Evolutionary conservation across 495 filamentous ascomycete species (phyloP).

Genomic region (Lophiostoma macrostomum): DNA sequence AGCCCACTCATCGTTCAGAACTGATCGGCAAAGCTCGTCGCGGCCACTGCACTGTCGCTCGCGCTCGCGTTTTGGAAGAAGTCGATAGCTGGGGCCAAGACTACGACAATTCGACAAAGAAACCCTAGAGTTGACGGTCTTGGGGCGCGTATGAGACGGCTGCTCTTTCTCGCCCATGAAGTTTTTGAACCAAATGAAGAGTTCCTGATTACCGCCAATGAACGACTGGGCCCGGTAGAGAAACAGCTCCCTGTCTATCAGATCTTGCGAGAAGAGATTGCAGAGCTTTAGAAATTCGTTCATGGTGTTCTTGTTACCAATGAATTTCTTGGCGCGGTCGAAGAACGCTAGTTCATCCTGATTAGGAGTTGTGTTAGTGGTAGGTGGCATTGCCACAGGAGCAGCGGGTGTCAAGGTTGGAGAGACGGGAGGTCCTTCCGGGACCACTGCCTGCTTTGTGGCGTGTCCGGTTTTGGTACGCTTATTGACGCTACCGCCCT

Average conservation of each 20-base stretch:
- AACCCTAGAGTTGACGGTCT: conserved; percentile 68
- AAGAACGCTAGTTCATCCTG: conserved; percentile 88
- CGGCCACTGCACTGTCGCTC: conserved; percentile 86
- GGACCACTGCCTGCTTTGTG: conserved; percentile 57
- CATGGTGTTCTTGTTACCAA: conserved; percentile 84
- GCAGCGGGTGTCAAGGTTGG: conserved; percentile 83
- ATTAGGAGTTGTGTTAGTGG: conserved; percentile 57
- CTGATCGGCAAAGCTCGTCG: conserved; percentile 84
- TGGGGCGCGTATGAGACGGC: conserved; percentile 72
- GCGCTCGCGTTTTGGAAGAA: conserved; percentile 84
- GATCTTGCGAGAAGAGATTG: conserved; percentile 86
- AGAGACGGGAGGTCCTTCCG: conserved; percentile 70
- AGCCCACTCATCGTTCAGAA: conserved; percentile 97
- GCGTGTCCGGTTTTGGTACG: conserved; percentile 61
- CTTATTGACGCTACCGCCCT: conserved; percentile 52
- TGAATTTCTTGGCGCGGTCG: conserved; percentile 92
- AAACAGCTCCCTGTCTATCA: conserved; percentile 78
- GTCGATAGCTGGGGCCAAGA: conserved; percentile 88
- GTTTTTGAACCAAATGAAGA: conserved; percentile 78
- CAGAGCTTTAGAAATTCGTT: conserved; percentile 94
- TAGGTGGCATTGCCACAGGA: conserved; percentile 79
- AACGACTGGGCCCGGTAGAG: conserved; percentile 78
- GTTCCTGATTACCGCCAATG: conserved; percentile 81
- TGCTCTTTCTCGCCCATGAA: conserved; percentile 72
- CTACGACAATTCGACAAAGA: conserved; percentile 91